Base-by-base conservation (phyloP, 176 grass and related monocot genomes). In the Tillandsia leiboldiana region DNA sequence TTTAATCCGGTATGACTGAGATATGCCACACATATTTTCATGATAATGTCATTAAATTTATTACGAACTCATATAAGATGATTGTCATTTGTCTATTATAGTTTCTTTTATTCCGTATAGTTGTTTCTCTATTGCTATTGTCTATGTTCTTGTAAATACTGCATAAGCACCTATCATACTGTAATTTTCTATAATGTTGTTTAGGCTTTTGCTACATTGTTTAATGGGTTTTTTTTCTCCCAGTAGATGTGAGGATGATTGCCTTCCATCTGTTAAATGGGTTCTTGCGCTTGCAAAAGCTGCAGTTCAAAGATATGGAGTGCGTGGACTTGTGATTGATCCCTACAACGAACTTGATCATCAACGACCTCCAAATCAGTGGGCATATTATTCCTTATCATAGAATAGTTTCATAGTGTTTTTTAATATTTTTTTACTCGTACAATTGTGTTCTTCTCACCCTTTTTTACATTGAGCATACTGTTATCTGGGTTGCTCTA, bases 331-430 rank as follows among this genome's bases (percentile, higher is more conserved):
- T 72, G 95, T 99, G 23, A 99, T 99, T 63, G 87, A 99, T 86
- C 90, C 95, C 49, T 99, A 99, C 56, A 99, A 99, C 65, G 95
- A 99, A 79, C 90, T 99, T 65, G 95, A 94, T 82, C 95, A 99
- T 82, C 95, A 99, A 68, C 86, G 90, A 12, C 4, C 82, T 22
- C 12, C 82, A 64, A 90, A 79, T 77, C 87, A 99, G 95, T 99
- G 79, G 76, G 79, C 54, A 49, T 71, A 26, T 9, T 47, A 20
- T 63, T 67, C 53, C 66, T 69, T 12, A 13, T 3, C 50, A 28
- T 77, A 72, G 65, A 72, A 20, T 49, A 14, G 64, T 74, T 14
- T 12, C 12, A 63, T 1, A 26, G 15, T 79, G 49, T 71, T 42
- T 57, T 26, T 33, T 63, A 73, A 1, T 66, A 48, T 81, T 54